Evolutionary conservation across 176 grass and related monocot genomes (phyloP).

Genomic region (maize (Zea mays)): DNA sequence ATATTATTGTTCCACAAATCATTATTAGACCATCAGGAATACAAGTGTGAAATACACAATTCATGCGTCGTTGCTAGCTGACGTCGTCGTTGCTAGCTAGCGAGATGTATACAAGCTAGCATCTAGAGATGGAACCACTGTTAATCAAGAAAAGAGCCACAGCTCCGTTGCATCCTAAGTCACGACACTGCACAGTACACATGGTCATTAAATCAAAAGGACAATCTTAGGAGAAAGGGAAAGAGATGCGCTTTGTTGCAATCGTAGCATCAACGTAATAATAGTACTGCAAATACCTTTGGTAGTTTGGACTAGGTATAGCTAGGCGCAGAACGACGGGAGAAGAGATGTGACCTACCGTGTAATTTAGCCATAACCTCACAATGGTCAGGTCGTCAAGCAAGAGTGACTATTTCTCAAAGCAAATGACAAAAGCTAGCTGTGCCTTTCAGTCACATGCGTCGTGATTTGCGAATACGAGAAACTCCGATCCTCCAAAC

Average conservation of each 20-base stretch:
- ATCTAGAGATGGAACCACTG: not conserved
- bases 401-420: not conserved
- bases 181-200: not conserved
- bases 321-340: not conserved
- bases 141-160: not conserved
- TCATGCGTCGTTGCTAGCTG: too few species aligned
- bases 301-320: not conserved
- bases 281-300: conserved; percentile 4
- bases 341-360: not conserved
- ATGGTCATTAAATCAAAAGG: conserved; percentile 4
- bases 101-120: not conserved
- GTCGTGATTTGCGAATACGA: too few species aligned
- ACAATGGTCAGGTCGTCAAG: not conserved
- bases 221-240: conserved; percentile 12
- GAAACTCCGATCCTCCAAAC: too few species aligned
- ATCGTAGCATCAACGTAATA: not conserved
- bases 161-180: not conserved
- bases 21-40: not conserved
- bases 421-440: not conserved
- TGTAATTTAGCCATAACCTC: too few species aligned
- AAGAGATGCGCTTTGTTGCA: conserved; percentile 1
- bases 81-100: too few species aligned
- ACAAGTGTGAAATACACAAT: not conserved
- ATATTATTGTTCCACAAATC: not conserved
- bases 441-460: too few species aligned